Evolutionary conservation across 805 yeast genomes (phyloP).

Genomic region (Wickerhamiella hasegawae): DNA sequence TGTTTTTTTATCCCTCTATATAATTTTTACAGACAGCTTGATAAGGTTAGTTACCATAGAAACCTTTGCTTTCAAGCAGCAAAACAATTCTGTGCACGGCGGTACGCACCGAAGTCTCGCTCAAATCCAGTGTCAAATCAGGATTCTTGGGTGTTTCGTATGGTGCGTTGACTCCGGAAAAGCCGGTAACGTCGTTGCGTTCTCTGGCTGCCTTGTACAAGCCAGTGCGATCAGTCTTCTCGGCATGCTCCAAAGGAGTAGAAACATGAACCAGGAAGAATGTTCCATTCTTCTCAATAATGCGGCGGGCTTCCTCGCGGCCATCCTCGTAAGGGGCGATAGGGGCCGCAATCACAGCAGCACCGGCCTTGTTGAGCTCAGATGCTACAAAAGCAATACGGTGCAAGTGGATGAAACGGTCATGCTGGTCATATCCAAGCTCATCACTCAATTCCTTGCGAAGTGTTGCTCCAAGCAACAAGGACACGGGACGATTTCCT

Average conservation of each 20-base stretch:
- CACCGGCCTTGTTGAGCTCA: conserved; percentile 75
- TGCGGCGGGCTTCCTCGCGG: conserved; percentile 28
- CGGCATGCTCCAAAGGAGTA: conserved; percentile 32
- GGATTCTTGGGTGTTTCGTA: conserved; percentile 35
- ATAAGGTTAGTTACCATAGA: conserved; percentile 31
- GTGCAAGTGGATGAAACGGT: conserved; percentile 27
- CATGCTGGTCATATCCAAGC: conserved; percentile 26
- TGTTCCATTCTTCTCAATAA: conserved; percentile 33
- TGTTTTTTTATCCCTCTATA: too few relatives aligned
- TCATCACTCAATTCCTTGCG: conserved; percentile 26
- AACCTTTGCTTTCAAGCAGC: conserved; percentile 69
- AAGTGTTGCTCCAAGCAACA: conserved; percentile 32
- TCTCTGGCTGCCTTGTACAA: conserved; percentile 30
- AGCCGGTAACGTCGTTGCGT: conserved; percentile 32
- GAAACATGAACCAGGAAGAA: conserved; percentile 37
- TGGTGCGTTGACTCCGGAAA: conserved; percentile 31
- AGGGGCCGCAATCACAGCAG: conserved; percentile 69
- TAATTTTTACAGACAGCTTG: not conserved
- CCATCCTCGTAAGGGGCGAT: conserved; percentile 31
- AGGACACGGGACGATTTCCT: conserved; percentile 67
- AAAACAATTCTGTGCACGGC: conserved; percentile 61
- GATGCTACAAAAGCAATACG: conserved; percentile 48
- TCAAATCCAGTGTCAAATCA: conserved; percentile 40
- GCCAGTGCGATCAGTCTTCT: conserved; percentile 35
- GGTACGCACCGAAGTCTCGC: conserved; percentile 42